Percentiles rank a stretch among this genome's conserved stretches.
phyloP scores from a whole-genome alignment of 768 basidiomycete genomes.

The Boletales sp. region DNA sequence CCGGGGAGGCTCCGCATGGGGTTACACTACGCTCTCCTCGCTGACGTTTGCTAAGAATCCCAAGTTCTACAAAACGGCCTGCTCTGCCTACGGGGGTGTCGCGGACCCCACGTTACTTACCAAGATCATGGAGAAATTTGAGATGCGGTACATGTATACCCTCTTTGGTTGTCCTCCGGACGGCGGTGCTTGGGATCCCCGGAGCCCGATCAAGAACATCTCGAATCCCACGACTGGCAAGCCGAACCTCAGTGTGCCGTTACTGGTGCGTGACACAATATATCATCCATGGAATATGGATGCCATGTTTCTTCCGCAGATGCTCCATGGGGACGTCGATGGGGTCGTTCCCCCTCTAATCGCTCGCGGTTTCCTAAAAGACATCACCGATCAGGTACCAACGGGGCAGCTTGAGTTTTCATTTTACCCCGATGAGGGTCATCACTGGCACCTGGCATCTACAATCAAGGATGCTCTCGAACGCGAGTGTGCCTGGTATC shows the following conservation, averaged over 20 bases:
- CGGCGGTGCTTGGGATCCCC: conserved; percentile 1
- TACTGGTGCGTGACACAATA: conserved; percentile 46
- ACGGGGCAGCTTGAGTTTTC: conserved; percentile 25
- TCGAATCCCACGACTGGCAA: conserved; percentile 35
- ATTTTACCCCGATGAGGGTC: conserved; percentile 42
- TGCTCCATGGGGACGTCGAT: conserved; percentile 63
- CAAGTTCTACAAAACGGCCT: conserved; percentile 53
- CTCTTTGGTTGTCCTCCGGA: conserved; percentile 55
- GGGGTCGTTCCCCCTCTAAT: conserved; percentile 63
- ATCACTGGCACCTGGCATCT: conserved; percentile 30
- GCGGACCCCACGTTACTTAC: conserved; percentile 54
- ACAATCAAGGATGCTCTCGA: conserved; percentile 32
- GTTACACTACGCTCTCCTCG: conserved; percentile 58
- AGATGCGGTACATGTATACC: conserved; percentile 51
- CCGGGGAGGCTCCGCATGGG: conserved; percentile 69
- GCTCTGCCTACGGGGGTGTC: conserved; percentile 59
- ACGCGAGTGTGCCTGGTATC: conserved; percentile 32
- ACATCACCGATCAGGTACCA: background rate
- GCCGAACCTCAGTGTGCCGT: conserved; percentile 46
- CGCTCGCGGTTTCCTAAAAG: conserved; percentile 32
- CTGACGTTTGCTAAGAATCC: conserved; percentile 51
- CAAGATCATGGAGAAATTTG: conserved; percentile 67
- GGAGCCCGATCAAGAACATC: conserved; percentile 17
- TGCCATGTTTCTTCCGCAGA: conserved; percentile 31
- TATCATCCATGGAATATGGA: background rate